Conservation (phyloP, 2,329 filamentous ascomycete species). For the Neopestalotiopsis clavispora region DNA sequence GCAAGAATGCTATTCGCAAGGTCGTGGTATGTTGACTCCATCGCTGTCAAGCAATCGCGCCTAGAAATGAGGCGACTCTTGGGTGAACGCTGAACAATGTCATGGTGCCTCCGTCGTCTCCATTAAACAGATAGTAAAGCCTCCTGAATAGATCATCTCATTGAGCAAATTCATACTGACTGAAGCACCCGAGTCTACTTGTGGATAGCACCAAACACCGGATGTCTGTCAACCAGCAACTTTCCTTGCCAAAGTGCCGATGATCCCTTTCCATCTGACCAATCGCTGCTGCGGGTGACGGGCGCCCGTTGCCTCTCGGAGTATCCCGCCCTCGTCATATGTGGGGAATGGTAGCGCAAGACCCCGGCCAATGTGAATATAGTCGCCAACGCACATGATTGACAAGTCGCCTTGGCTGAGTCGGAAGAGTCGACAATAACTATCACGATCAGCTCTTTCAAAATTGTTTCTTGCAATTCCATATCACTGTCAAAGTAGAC, state of each 20-base stretch:
- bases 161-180: not conserved
- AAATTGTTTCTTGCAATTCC: not conserved
- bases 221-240: not conserved
- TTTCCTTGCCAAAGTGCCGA: not conserved
- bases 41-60: not conserved
- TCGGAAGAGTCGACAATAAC: not conserved
- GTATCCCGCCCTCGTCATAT: not conserved
- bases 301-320: not conserved
- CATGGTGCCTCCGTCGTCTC: not conserved
- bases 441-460: not conserved
- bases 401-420: not conserved
- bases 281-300: not conserved
- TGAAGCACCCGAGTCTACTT: not conserved
- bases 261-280: not conserved
- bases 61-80: not conserved
- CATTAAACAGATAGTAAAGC: not conserved
- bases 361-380: not conserved
- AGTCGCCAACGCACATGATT: not conserved
- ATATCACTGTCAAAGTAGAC: too few species aligned
- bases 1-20: not conserved
- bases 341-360: not conserved
- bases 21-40: constrained; percentile 7
- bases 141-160: not conserved
- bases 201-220: not conserved
- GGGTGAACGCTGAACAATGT: not conserved